Conservation (phyloP, 2,329 filamentous ascomycete species). For the Lecanoromycetidae sp. region DNA sequence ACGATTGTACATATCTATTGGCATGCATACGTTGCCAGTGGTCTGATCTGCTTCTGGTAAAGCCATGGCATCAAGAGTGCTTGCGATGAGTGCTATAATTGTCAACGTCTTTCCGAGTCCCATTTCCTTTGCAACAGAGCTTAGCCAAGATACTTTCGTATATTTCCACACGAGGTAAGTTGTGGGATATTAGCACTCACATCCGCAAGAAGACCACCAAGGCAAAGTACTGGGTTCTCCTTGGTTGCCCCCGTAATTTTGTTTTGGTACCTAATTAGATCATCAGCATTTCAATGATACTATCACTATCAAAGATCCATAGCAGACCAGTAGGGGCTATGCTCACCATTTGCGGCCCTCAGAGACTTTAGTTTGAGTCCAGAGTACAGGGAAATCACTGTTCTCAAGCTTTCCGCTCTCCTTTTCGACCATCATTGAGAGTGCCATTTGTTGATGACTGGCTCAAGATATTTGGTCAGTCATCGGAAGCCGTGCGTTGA, state of each 20-base stretch:
- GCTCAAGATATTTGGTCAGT: background rate
- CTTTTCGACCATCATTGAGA: constrained; percentile 5
- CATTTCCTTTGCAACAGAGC: background rate
- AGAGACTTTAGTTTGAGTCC: background rate
- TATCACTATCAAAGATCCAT: background rate
- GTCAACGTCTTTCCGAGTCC: constrained; percentile 9
- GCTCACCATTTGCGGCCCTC: background rate
- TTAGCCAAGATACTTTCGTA: background rate
- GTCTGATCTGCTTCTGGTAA: background rate
- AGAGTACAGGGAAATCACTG: background rate
- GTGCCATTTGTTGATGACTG: background rate
- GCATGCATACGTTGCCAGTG: background rate
- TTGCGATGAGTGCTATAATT: constrained; percentile 2
- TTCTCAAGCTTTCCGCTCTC: constrained; percentile 1
- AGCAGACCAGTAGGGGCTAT: background rate
- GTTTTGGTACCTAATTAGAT: background rate
- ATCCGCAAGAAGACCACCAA: constrained; percentile 11
- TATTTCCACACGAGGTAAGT: too few relatives aligned
- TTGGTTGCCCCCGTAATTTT: background rate
- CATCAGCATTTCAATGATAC: background rate
- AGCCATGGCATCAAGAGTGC: constrained; percentile 1
- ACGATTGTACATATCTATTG: background rate
- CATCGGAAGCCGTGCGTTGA: too few relatives aligned
- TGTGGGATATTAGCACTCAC: background rate
- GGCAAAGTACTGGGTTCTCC: constrained; percentile 1